Base-by-base conservation (phyloP, 176 grass and related monocot species). In the Tillandsia leiboldiana region DNA sequence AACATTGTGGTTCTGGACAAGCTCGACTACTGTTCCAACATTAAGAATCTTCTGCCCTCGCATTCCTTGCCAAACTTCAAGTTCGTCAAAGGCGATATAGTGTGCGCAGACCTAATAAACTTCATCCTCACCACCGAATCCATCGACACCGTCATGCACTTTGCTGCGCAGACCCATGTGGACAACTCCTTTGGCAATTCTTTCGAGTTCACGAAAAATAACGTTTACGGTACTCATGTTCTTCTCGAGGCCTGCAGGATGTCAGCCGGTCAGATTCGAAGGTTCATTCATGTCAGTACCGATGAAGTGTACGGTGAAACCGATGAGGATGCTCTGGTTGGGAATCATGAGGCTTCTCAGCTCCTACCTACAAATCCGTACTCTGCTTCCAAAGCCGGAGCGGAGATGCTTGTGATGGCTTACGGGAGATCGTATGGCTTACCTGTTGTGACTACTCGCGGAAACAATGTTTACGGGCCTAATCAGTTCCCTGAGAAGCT, bases 111-210 rank as follows among this genome's bases (percentile, higher is more conserved):
- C 27, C 71, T 73, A 5, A 42, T 73, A 29, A 51, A 56, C 71
- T 52, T 48, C 71, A 52, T 73, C 53, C 71, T 73, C 28, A 10
- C 49, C 54, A 15, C 50, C 10, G 71, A 73, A 28, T 11, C 15
- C 27, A 22, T 73, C 29, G 54, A 73, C 71, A 73, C 71, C 53
- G 53, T 73, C 53, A 73, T 73, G 71, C 71, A 73, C 71, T 73
- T 73, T 27, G 54, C 71, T 20, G 71, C 71, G 26, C 71, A 73
- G 71, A 62, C 54, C 28, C 71, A 73, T 15, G 71, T 73, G 0
- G 71, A 73, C 53, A 73, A 73, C 53, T 73, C 53, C 10, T 73
- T 73, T 18, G 66, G 66, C 48, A 69, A 69, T 15, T 69, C 66
- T 8, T 69, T 69, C 14, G 71, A 73, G 54, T 73, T 73, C 33